A percentile compares a stretch with the other conserved stretches of the same genome.
Conservation (phyloP, 192 early-diverging fungal genomes). For the Dissophora globulifera region DNA sequence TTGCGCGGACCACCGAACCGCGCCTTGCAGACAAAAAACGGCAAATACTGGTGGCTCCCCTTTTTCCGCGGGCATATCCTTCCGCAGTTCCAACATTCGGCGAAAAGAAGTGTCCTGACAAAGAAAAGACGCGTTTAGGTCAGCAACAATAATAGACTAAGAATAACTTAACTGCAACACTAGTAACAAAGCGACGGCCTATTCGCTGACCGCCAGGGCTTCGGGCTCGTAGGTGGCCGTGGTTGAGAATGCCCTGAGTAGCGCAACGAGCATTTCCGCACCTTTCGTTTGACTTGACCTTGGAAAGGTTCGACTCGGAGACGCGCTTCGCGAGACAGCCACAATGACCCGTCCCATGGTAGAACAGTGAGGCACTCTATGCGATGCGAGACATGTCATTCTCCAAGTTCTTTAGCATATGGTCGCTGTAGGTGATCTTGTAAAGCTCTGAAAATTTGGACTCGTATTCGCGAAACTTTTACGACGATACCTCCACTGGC, state of each 20-base stretch:
- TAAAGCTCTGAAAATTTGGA: background rate
- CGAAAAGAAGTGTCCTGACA: slow-evolving; percentile 10
- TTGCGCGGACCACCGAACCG: no score
- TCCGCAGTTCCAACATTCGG: background rate
- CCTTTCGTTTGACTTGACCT: background rate
- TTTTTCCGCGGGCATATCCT: background rate
- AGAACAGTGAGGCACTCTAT: background rate
- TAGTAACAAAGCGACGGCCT: no score
- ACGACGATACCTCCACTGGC: no score
- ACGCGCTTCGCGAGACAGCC: background rate
- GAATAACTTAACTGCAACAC: no score
- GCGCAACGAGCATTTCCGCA: background rate
- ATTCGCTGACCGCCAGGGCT: no score
- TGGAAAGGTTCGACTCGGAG: background rate
- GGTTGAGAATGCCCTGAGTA: slow-evolving; percentile 1
- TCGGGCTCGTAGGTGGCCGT: background rate
- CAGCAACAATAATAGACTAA: background rate
- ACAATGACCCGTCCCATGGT: slow-evolving; percentile 8
- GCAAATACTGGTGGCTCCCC: background rate
- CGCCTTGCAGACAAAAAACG: slow-evolving; percentile 9
- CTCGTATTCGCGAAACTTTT: no score
- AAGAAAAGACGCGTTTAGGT: no score
- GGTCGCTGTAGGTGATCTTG: background rate
- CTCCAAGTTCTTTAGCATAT: no score
- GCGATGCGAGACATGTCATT: background rate